A percentile compares a stretch with the other conserved stretches of the same genome.
Conservation (phyloP, 345 rosid species). For the Salix koriyanagi region DNA sequence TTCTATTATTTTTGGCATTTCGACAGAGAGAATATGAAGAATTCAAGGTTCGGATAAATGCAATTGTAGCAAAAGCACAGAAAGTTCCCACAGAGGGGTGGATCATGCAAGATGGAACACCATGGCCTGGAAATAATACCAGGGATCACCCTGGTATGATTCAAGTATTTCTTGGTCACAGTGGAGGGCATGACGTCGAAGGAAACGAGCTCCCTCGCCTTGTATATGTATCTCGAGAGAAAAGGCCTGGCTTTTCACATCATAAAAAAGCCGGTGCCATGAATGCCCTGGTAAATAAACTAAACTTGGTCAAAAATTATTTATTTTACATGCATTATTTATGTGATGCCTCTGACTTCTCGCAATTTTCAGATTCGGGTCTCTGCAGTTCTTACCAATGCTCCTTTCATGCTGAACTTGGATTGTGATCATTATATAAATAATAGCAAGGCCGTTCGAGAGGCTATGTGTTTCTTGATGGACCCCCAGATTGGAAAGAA, state of each 20-base stretch:
- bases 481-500: constrained; percentile 31
- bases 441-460: constrained; percentile 32
- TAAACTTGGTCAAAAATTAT: neutral
- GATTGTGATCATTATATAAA: constrained; percentile 33
- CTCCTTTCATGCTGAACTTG: constrained; percentile 37
- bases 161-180: constrained; percentile 36
- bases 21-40: constrained; percentile 95
- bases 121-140: constrained; percentile 99
- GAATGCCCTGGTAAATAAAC: constrained; percentile 72
- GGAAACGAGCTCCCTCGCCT: constrained; percentile 36
- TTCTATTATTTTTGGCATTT: constrained; percentile 6
- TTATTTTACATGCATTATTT: neutral
- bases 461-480: constrained; percentile 38
- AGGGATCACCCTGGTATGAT: constrained; percentile 98
- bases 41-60: constrained; percentile 86
- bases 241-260: constrained; percentile 33
- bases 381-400: constrained; percentile 32
- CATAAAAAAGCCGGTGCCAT: constrained; percentile 99
- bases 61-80: constrained; percentile 77
- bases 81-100: constrained; percentile 86
- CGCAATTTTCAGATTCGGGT: constrained; percentile 26
- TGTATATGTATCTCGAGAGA: constrained; percentile 34
- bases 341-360: neutral
- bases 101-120: constrained; percentile 98
- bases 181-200: constrained; percentile 32